Evolutionary conservation across 345 rosid species (phyloP), one percentile per base, ranked within the genome.

Genomic region (Reutealis trisperma): DNA sequence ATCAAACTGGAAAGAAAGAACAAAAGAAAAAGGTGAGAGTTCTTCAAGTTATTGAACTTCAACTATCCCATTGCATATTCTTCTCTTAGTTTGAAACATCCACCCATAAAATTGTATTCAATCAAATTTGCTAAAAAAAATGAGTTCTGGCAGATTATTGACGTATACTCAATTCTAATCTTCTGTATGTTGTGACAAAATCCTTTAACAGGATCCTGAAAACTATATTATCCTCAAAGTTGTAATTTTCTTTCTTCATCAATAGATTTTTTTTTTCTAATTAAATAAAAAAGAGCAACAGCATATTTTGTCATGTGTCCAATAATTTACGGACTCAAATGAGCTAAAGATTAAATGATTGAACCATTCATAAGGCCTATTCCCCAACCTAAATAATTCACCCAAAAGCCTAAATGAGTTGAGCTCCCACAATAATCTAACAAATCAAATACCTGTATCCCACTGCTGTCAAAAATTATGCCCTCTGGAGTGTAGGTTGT

Each of bases 401-500:
- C 18, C 12, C 30, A 11, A 3, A 25, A 54, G 59, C 59, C 59
- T 5, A 54, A 54, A 18, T 54, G 52, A 25, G 59, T 37, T 55
- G 6, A 69, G 34, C 41, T 55, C 42, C 76, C 6, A 6, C 6
- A 37, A 65, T 27, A 57, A 68, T 70, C 61, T n/a, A 42, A 81
- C 19, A 73, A 78, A 76, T 6, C 54, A 1, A 78, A 72, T 85
- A 96, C 99, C 99, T 91, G 93, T 71, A 72, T 70, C 63, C 87
- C 95, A 22, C 64, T 83, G 85, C 87, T 84, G 80, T 89, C 96
- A 81, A 83, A 90, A 72, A 96, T 87, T 65, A 85, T 78, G 76
- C 99, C 98, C 82, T 96, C 99, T 75, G 99, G 99, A 72, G 99
- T 94, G 88, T 92, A 96, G 45, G 97, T 91, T 80, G 99, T 93